These are phyloP conservation scores for Myrica gale DNA, from an alignment of 306 rosid species.

Conservation along the genomic window DNA sequence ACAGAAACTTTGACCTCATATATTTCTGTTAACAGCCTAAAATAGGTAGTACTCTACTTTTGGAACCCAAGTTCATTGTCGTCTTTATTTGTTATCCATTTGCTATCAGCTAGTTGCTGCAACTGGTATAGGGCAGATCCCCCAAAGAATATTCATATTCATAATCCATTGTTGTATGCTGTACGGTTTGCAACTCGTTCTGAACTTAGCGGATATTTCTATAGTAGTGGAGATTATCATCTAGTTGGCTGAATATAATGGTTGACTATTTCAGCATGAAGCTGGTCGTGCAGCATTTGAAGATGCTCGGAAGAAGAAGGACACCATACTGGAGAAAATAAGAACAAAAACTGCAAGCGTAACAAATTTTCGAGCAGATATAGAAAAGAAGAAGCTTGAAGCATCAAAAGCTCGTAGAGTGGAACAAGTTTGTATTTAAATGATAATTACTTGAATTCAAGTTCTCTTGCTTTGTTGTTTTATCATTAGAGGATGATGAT, in stretches of 20 bases:
- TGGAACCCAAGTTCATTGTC: too few relatives aligned
- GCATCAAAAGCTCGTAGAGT: slow-evolving; percentile 59
- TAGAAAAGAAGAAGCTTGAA: slow-evolving; percentile 64
- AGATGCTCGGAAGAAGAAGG: slow-evolving; percentile 74
- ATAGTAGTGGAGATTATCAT: slow-evolving; percentile 15
- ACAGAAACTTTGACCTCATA: too few relatives aligned
- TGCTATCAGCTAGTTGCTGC: too few relatives aligned
- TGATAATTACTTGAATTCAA: slow-evolving; percentile 4
- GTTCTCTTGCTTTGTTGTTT: background rate
- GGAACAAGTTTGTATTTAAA: slow-evolving; percentile 62
- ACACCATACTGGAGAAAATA: slow-evolving; percentile 50
- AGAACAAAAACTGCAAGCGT: slow-evolving; percentile 50
- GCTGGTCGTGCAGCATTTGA: slow-evolving; percentile 63
- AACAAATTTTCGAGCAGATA: slow-evolving; percentile 50
- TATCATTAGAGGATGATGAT: slow-evolving; percentile 16
- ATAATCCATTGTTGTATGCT: background rate
- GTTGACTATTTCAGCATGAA: slow-evolving; percentile 64
- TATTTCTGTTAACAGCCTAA: background rate
- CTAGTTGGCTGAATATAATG: slow-evolving; percentile 18
- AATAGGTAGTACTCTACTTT: too few relatives aligned
- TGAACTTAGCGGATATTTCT: background rate
- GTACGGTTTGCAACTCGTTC: background rate
- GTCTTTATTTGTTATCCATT: too few relatives aligned
- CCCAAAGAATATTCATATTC: background rate
- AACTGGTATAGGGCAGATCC: too few relatives aligned